A percentile compares a stretch with the other conserved stretches of the same genome.
Evolutionary conservation across 805 yeast species (phyloP).

Genomic region (Metschnikowia continentalis): DNA sequence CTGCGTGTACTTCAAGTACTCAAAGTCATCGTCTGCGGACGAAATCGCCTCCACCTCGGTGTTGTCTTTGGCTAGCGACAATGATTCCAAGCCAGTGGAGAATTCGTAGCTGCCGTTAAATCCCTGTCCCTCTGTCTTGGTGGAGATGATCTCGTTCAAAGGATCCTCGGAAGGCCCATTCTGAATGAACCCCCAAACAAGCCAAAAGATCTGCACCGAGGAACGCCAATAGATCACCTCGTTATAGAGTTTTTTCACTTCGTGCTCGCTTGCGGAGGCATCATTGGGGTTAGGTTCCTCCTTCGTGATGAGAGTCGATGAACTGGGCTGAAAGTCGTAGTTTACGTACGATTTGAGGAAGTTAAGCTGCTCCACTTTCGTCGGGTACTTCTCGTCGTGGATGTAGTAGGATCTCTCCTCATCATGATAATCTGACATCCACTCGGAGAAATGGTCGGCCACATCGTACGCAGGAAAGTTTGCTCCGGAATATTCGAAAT

Average conservation of each 20-base stretch:
- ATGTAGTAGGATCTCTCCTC: conserved; percentile 49
- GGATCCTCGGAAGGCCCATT: conserved; percentile 42
- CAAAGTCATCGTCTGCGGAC: conserved; percentile 60
- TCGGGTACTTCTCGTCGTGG: conserved; percentile 60
- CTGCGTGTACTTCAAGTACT: conserved; percentile 67
- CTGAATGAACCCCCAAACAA: conserved; percentile 88
- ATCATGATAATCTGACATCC: conserved; percentile 93
- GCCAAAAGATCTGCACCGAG: conserved; percentile 75
- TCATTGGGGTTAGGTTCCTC: conserved; percentile 18
- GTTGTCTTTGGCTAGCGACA: conserved; percentile 22
- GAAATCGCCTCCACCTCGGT: conserved; percentile 31
- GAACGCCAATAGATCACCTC: conserved; percentile 78
- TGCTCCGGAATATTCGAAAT: conserved; percentile 92
- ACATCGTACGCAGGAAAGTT: conserved; percentile 87
- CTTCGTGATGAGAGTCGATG: conserved; percentile 27
- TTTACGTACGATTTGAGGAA: conserved; percentile 76
- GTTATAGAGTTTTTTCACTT: conserved; percentile 52
- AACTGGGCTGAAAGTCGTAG: conserved; percentile 42
- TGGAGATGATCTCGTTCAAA: conserved; percentile 15
- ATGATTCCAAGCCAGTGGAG: conserved; percentile 49
- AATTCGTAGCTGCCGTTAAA: conserved; percentile 39
- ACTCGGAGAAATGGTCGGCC: conserved; percentile 90
- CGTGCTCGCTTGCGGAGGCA: conserved; percentile 24
- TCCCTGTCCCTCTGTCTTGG: conserved; percentile 27
- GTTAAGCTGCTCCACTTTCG: conserved; percentile 60